Percentiles rank a stretch among this genome's conserved stretches.
phyloP scores from a whole-genome alignment of 345 rosid species.

The Ricinus communis region DNA sequence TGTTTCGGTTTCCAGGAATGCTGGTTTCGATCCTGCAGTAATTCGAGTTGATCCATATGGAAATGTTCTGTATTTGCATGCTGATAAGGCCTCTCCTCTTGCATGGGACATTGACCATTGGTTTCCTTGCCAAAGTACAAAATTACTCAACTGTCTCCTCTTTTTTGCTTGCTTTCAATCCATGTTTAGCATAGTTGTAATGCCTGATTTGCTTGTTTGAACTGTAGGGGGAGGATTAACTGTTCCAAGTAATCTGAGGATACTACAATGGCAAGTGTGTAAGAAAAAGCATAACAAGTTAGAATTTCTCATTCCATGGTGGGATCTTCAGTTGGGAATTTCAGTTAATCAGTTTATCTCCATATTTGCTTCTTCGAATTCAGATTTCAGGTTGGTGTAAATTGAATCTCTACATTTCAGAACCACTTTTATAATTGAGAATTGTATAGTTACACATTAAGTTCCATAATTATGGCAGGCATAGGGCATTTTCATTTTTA shows the following conservation, averaged over 20 bases:
- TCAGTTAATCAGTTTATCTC: constrained; percentile 92
- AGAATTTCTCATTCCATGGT: constrained; percentile 94
- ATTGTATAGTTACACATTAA: not conserved
- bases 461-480: constrained; percentile 45
- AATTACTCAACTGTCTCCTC: not conserved
- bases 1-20: constrained; percentile 53
- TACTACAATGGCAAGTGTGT: constrained; percentile 89
- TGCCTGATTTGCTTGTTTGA: not conserved
- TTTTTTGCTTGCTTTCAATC: constrained; percentile 1
- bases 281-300: constrained; percentile 76
- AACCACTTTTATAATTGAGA: constrained; percentile 4
- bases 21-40: constrained; percentile 91
- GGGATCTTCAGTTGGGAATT: constrained; percentile 90
- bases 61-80: constrained; percentile 83
- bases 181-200: not conserved
- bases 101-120: constrained; percentile 95
- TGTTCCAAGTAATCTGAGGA: constrained; percentile 82
- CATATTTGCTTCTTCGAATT: constrained; percentile 71
- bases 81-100: constrained; percentile 95
- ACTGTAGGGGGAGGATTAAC: constrained; percentile 89
- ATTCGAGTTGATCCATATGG: constrained; percentile 88
- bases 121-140: constrained; percentile 88
- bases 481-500: constrained; percentile 78
- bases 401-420: constrained; percentile 2
- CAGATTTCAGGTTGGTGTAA: constrained; percentile 66